These are phyloP conservation scores for Penicillium sclerotiorum DNA, from an alignment of 2,329 filamentous ascomycete species.

Conservation along the genomic window DNA sequence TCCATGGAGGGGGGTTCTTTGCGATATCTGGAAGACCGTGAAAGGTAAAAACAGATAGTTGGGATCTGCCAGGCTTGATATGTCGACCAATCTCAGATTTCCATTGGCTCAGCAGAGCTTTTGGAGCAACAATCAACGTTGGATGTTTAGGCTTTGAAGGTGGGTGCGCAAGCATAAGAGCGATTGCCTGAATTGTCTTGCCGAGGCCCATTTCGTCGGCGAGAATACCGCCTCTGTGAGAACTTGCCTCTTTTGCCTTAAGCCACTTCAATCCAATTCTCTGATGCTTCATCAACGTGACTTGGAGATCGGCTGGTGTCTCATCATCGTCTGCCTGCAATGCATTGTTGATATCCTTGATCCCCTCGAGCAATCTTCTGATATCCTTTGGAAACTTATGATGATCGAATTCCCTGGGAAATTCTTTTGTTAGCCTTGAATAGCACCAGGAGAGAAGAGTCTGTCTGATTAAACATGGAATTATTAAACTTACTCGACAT, in stretches of 20 bases:
- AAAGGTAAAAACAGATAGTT: conserved; percentile 67
- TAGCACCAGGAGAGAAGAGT: no score
- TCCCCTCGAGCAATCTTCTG: conserved; percentile 70
- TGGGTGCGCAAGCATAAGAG: conserved; percentile 72
- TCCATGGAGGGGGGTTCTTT: no score
- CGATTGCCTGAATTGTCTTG: conserved; percentile 80
- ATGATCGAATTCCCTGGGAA: no score
- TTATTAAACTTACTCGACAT: no score
- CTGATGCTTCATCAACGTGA: conserved; percentile 77
- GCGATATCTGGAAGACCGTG: no score
- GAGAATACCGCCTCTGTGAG: conserved; percentile 73
- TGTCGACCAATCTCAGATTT: conserved; percentile 75
- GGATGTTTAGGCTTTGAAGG: conserved; percentile 66
- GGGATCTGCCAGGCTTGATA: conserved; percentile 58
- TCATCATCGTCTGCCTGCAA: conserved; percentile 64
- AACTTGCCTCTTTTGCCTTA: conserved; percentile 70
- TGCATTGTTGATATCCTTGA: conserved; percentile 70
- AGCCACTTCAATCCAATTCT: conserved; percentile 77
- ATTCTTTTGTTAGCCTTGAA: no score
- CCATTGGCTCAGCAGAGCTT: conserved; percentile 83
- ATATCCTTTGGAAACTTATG: conserved; percentile 71
- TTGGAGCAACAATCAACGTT: conserved; percentile 79
- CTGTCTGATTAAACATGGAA: no score
- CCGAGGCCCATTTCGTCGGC: conserved; percentile 83
- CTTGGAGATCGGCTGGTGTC: conserved; percentile 69